phyloP scores from a whole-genome alignment of 1,284 basidiomycete genomes.

The Ustilago loliicola region DNA sequence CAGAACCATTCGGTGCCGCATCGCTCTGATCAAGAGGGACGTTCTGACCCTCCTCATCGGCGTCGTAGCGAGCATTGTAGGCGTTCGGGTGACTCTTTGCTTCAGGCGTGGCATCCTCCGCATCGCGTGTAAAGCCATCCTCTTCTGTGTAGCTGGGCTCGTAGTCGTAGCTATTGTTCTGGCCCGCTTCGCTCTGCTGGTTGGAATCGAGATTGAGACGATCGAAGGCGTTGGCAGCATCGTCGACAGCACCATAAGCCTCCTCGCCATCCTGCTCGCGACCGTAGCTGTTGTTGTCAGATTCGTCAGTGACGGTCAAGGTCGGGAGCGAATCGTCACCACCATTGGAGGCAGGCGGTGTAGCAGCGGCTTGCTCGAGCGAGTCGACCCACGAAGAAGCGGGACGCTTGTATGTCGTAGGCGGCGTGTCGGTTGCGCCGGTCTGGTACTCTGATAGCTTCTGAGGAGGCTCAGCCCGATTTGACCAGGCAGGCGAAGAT shows the following conservation, averaged over 20 bases:
- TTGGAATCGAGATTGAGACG: conserved; percentile 19
- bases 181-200: conserved; percentile 5
- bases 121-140: conserved; percentile 12
- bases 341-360: conserved; percentile 28
- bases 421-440: conserved; percentile 31
- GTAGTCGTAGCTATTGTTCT: neutral
- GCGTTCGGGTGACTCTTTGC: conserved; percentile 2
- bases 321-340: conserved; percentile 38
- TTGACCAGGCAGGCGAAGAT: conserved; percentile 6
- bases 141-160: conserved; percentile 15
- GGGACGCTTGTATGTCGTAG: conserved; percentile 27
- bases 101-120: conserved; percentile 11
- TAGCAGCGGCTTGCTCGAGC: conserved; percentile 48
- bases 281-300: conserved; percentile 20
- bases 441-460: conserved; percentile 8
- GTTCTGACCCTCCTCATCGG: conserved; percentile 2
- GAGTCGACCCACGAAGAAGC: conserved; percentile 44
- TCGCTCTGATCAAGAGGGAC: neutral
- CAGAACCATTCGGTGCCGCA: conserved; percentile 13
- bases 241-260: conserved; percentile 12
- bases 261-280: conserved; percentile 8
- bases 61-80: conserved; percentile 2
- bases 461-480: conserved; percentile 13
- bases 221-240: conserved; percentile 29
- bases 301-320: conserved; percentile 48